Percentiles rank a stretch among this genome's conserved stretches.
phyloP scores from a whole-genome alignment of 1,284 basidiomycete species.

The Paramarasmius palmivorus region DNA sequence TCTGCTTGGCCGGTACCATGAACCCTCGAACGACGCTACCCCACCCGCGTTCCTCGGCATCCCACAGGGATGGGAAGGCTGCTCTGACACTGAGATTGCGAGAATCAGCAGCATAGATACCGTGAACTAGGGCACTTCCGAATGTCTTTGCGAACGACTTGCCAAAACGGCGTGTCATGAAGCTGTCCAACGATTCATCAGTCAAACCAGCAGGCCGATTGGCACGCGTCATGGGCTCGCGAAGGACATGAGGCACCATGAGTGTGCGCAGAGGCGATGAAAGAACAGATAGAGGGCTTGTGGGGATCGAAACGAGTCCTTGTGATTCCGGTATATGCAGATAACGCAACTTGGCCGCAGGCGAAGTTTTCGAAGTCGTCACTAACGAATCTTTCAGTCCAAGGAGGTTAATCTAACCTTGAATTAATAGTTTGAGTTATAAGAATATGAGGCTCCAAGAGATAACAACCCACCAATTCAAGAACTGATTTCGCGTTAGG shows the following conservation, averaged over 20 bases:
- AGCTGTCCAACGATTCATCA: slow-evolving; percentile 85
- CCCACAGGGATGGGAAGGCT: slow-evolving; percentile 75
- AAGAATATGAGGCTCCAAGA: not conserved
- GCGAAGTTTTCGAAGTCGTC: slow-evolving; percentile 61
- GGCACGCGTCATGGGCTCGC: slow-evolving; percentile 55
- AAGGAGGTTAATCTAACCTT: slow-evolving; percentile 72
- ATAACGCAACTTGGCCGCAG: slow-evolving; percentile 76
- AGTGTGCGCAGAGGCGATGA: slow-evolving; percentile 49
- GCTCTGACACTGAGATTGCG: slow-evolving; percentile 68
- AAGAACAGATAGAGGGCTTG: slow-evolving; percentile 46
- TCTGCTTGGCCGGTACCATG: slow-evolving; percentile 31
- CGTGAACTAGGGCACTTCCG: slow-evolving; percentile 19
- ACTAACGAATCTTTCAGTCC: slow-evolving; percentile 59
- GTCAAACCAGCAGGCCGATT: slow-evolving; percentile 37
- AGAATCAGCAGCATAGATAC: slow-evolving; percentile 19
- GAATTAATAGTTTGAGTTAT: slow-evolving; percentile 8
- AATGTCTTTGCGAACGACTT: slow-evolving; percentile 70
- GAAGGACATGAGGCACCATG: slow-evolving; percentile 54
- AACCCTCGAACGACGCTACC: slow-evolving; percentile 75
- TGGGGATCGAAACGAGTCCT: slow-evolving; percentile 44
- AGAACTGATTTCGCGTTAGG: slow-evolving; percentile 74
- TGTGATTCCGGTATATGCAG: slow-evolving; percentile 59
- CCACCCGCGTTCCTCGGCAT: slow-evolving; percentile 62
- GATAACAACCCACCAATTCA: slow-evolving; percentile 66
- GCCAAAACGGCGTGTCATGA: slow-evolving; percentile 81